These are phyloP conservation scores for Hippophae rhamnoides DNA, from an alignment of 306 rosid genomes.

Conservation along the genomic window DNA sequence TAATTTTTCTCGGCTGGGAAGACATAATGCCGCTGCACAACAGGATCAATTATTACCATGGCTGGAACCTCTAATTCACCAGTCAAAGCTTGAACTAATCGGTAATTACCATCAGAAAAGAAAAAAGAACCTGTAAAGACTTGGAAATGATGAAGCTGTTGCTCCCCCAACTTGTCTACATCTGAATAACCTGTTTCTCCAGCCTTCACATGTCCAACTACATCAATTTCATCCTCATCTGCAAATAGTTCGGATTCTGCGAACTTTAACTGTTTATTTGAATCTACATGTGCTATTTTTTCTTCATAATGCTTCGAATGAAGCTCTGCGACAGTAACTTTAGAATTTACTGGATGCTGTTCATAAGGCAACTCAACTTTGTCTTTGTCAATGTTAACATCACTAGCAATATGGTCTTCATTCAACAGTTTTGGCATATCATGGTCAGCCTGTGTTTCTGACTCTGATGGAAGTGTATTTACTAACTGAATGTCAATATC, in stretches of 20 bases:
- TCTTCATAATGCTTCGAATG: slow-evolving; percentile 34
- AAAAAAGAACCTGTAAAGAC: slow-evolving; percentile 70
- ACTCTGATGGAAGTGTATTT: slow-evolving; percentile 26
- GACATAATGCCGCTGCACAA: slow-evolving; percentile 62
- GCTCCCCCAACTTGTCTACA: slow-evolving; percentile 26
- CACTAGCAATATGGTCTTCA: slow-evolving; percentile 28
- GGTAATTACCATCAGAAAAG: slow-evolving; percentile 73
- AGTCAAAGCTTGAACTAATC: slow-evolving; percentile 58
- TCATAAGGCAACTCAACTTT: slow-evolving; percentile 19
- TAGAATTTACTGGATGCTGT: slow-evolving; percentile 33
- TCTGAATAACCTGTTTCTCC: slow-evolving; percentile 33
- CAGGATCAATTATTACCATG: slow-evolving; percentile 76
- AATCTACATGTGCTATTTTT: slow-evolving; percentile 27
- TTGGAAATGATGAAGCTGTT: slow-evolving; percentile 26
- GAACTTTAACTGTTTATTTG: slow-evolving; percentile 23
- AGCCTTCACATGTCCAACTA: slow-evolving; percentile 17
- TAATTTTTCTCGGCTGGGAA: slow-evolving; percentile 38
- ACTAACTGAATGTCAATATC: slow-evolving; percentile 59
- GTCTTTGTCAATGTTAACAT: slow-evolving; percentile 25
- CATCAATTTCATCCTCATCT: slow-evolving; percentile 23
- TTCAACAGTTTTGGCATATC: slow-evolving; percentile 29
- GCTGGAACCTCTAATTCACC: slow-evolving; percentile 56
- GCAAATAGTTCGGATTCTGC: slow-evolving; percentile 30
- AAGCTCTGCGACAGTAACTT: slow-evolving; percentile 18
- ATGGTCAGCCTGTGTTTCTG: slow-evolving; percentile 40